Base-by-base conservation (phyloP, 352 stramenopile genomes). In the Phytophthora capsici region DNA sequence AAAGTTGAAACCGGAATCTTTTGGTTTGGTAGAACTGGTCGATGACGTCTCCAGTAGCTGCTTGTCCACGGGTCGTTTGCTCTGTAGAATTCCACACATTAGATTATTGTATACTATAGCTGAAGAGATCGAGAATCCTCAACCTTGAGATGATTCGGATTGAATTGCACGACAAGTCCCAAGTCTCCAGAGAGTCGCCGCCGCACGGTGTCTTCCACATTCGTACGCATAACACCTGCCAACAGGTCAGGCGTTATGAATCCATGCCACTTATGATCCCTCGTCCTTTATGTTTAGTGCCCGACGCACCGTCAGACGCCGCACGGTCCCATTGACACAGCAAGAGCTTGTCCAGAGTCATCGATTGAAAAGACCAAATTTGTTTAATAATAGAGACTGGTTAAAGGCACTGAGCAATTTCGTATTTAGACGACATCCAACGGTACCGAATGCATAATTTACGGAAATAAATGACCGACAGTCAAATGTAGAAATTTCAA, bases 1-100 rank as follows among this genome's bases (percentile, higher is more conserved):
- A 52, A 93, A 93, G 64, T 91, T 76, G 52, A 91, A 93, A 7
- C 53, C 52, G 5, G 43, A 50, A 13, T 28, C 6, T 36, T 55
- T 54, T 17, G 53, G 17, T 7, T 55, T 59, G 10, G 22, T 8
- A 46, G 19, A 0, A 41, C 28, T 14, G 23, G 44, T 6, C 10
- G 3, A 14, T 34, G 16, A 19, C 25, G 47, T 16, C 3, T 25
- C 20, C 25, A 77, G 20, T 4, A 86, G 69, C 47, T 74, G 57
- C 6, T 55, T 26, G 30, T 86, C 77, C 10, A 73, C 72, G 14
- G 74, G 77, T 1, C 79, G 72, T 63, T 88, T 88, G 20, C 44
- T 66, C 77, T 85, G n/a, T 38, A 53, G 9, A 32, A 10, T 20
- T 20, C 23, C n/a, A 26, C 13, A 46, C 6, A 43, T 36, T 9